Evolutionary conservation across 139 green algal species (phyloP), one percentile per base, ranked within the genome.

Genomic region (Chlamydomonas sphaeroides): DNA sequence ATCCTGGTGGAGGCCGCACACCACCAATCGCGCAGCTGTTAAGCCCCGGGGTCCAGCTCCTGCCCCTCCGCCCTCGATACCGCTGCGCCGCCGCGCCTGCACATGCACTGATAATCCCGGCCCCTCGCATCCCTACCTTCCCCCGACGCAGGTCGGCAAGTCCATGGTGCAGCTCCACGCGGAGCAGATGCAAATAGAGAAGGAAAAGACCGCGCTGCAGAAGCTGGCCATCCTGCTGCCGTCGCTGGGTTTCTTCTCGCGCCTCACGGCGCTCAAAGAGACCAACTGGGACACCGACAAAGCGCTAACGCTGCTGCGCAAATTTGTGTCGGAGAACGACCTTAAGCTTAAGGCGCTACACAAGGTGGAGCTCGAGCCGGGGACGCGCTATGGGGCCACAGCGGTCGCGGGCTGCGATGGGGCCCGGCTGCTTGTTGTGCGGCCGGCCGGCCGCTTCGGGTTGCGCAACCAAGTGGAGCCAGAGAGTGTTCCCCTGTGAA

Each of bases 181-280:
- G 63, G 86, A 94, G 51, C 94, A 94, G 82, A 79, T 96, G 71
- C 92, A 95, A 56, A 38, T 78, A 76, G 90, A 94, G 63, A 95
- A 95, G 85, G 94, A 98, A 78, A 76, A 90, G 14, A 57, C 75
- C 10, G 90, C 90, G 11, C 88, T 96, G 63, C 84, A 89, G n/a
- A 90, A 90, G 39, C 80, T 97, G 53, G 63, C 84, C 0, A 68
- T 70, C 28, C 69, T 95, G 28, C 83, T 96, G 80, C 94, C 94
- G 0, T 74, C 89, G n/a, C 59, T 98, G 63, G 93, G 94, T 36
- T 82, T 88, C 25, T 80, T 90, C 26, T 85, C 94, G 25, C 88
- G 87, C 1, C 82, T 89, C 0, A 65, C 94, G 25, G 93, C 94
- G 2, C 80, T 97, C 39, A 57, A 91, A 48, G 88, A 96, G 63